These are phyloP conservation scores for Tylopilus plumbeoviolaceoides DNA, from an alignment of 768 basidiomycete genomes.

Conservation along the genomic window DNA sequence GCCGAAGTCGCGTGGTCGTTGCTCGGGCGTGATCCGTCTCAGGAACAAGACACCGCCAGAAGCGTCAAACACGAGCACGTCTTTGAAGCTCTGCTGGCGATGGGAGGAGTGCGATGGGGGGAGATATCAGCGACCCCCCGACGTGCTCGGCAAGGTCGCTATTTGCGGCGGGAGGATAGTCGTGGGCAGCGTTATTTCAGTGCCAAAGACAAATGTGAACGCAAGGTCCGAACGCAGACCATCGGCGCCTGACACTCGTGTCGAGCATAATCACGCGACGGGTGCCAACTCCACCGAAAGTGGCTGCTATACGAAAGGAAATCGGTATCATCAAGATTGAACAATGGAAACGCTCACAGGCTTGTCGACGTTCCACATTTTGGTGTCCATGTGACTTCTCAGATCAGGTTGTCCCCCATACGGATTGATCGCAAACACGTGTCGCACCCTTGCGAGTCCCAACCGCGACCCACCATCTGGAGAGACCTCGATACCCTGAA, in stretches of 20 bases:
- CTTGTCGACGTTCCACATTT: slow-evolving; percentile 50
- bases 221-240: slow-evolving; percentile 41
- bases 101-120: slow-evolving; percentile 27
- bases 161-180: slow-evolving; percentile 34
- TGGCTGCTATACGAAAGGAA: slow-evolving; percentile 40
- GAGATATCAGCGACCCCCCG: slow-evolving; percentile 27
- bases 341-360: slow-evolving; percentile 33
- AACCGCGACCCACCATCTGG: too few species aligned
- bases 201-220: slow-evolving; percentile 48
- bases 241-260: slow-evolving; percentile 26
- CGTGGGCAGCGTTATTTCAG: slow-evolving; percentile 33
- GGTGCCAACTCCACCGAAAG: slow-evolving; percentile 53
- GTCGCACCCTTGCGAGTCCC: too few species aligned
- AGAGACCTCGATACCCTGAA: too few species aligned
- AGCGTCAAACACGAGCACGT: too few species aligned
- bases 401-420: slow-evolving; percentile 61
- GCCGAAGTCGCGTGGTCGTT: too few species aligned
- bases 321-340: not conserved
- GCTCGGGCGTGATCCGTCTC: too few species aligned
- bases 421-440: too few species aligned
- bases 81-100: too few species aligned
- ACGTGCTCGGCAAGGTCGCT: slow-evolving; percentile 28
- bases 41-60: too few species aligned
- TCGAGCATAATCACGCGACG: slow-evolving; percentile 49
- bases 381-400: slow-evolving; percentile 54